Conservation (phyloP, 768 basidiomycete species). For the Lactifluus hygrophoroides region DNA sequence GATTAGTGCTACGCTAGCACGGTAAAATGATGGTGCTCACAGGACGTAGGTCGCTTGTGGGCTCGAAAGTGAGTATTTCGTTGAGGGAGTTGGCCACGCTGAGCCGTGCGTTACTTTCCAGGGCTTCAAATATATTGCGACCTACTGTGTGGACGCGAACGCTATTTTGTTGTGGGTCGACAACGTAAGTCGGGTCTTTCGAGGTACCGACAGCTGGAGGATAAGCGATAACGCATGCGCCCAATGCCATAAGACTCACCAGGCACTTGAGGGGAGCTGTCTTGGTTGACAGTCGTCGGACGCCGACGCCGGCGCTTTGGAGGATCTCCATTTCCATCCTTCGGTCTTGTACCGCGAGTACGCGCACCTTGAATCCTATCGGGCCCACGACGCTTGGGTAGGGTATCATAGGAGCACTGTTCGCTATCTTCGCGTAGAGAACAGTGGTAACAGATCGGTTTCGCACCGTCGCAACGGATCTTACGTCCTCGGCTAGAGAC, state of each 20-base stretch:
- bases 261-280: background rate
- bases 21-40: background rate
- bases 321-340: slow-evolving; percentile 28
- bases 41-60: background rate
- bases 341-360: slow-evolving; percentile 44
- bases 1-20: background rate
- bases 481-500: slow-evolving; percentile 59
- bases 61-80: background rate
- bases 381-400: slow-evolving; percentile 73
- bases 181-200: background rate
- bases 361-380: slow-evolving; percentile 76
- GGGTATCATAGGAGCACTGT: slow-evolving; percentile 58
- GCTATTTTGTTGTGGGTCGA: background rate
- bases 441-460: slow-evolving; percentile 70
- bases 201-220: background rate
- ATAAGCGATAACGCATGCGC: background rate
- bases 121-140: background rate
- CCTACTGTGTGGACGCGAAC: background rate
- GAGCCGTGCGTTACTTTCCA: background rate
- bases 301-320: slow-evolving; percentile 21
- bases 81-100: background rate
- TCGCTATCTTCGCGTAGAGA: slow-evolving; percentile 34
- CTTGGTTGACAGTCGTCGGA: background rate
- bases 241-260: background rate
- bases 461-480: slow-evolving; percentile 76